These are phyloP conservation scores for Lecanicillium sp. DNA, from an alignment of 2,329 filamentous ascomycete genomes.

Conservation along the genomic window DNA sequence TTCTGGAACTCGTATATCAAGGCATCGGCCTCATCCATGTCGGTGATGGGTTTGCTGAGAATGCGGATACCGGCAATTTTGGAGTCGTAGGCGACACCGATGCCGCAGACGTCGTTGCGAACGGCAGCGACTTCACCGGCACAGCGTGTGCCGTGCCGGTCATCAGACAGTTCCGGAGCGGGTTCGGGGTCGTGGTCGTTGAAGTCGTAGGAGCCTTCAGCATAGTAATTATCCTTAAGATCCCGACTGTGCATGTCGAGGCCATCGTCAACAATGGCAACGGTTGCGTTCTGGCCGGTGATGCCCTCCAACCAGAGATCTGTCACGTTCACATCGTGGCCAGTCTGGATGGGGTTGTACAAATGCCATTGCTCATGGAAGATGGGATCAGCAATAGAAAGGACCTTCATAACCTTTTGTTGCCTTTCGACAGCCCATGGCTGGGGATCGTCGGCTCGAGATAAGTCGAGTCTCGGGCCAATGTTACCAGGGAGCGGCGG, in stretches of 20 bases:
- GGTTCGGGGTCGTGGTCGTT: conserved; percentile 78
- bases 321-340: conserved; percentile 95
- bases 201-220: conserved; percentile 89
- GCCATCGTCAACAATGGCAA: conserved; percentile 93
- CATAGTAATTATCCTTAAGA: conserved; percentile 88
- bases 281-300: conserved; percentile 80
- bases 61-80: conserved; percentile 89
- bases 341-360: conserved; percentile 69
- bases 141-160: conserved; percentile 87
- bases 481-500: conserved; percentile 23
- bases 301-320: conserved; percentile 85
- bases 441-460: conserved; percentile 10
- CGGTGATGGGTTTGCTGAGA: conserved; percentile 79
- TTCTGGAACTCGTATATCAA: conserved; percentile 88
- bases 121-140: conserved; percentile 89
- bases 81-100: conserved; percentile 92
- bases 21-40: conserved; percentile 84
- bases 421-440: conserved; percentile 47
- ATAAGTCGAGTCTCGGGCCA: conserved; percentile 9
- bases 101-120: conserved; percentile 86
- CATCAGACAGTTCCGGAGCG: conserved; percentile 72
- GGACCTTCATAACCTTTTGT: conserved; percentile 48
- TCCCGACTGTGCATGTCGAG: conserved; percentile 94
- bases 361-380: conserved; percentile 96
- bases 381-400: conserved; percentile 83